These are phyloP conservation scores for Podospora tetraspora DNA, from an alignment of 495 filamentous ascomycete species.

Conservation along the genomic window DNA sequence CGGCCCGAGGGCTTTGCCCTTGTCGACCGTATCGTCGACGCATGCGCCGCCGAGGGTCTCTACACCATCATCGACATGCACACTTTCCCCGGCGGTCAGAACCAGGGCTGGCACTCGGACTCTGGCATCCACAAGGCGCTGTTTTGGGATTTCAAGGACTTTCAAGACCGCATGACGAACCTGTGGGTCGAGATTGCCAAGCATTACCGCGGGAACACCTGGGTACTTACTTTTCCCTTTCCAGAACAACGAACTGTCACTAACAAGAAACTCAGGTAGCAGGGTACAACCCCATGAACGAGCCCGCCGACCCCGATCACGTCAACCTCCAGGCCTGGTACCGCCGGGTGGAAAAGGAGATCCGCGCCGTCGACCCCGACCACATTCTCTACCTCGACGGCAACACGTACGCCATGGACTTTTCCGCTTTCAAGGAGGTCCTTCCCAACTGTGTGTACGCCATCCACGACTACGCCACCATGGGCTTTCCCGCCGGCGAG, in stretches of 20 bases:
- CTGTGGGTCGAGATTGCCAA: conserved; percentile 56
- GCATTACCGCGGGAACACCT: conserved; percentile 51
- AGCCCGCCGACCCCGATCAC: conserved; percentile 57
- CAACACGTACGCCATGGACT: conserved; percentile 60
- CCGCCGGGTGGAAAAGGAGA: conserved; percentile 51
- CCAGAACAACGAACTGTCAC: too few relatives aligned
- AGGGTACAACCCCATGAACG: conserved; percentile 64
- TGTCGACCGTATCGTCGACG: conserved; percentile 54
- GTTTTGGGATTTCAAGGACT: conserved; percentile 61
- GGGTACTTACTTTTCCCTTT: too few relatives aligned
- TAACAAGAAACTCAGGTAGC: conserved; percentile 38
- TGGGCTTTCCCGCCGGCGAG: conserved; percentile 54
- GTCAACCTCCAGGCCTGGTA: conserved; percentile 53
- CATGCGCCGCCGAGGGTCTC: conserved; percentile 52
- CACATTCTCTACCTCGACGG: conserved; percentile 63
- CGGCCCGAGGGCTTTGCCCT: conserved; percentile 55
- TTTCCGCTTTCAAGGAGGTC: conserved; percentile 32
- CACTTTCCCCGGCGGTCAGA: conserved; percentile 59
- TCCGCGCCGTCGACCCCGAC: conserved; percentile 53
- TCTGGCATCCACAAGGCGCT: conserved; percentile 48
- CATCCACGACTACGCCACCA: conserved; percentile 55
- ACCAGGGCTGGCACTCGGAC: conserved; percentile 62
- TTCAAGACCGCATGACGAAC: conserved; percentile 55
- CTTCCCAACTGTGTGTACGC: conserved; percentile 54
- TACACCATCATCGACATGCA: conserved; percentile 63